These are phyloP conservation scores for Speleostelium caveatum DNA, from an alignment of 78 protist species.

Conservation along the genomic window DNA sequence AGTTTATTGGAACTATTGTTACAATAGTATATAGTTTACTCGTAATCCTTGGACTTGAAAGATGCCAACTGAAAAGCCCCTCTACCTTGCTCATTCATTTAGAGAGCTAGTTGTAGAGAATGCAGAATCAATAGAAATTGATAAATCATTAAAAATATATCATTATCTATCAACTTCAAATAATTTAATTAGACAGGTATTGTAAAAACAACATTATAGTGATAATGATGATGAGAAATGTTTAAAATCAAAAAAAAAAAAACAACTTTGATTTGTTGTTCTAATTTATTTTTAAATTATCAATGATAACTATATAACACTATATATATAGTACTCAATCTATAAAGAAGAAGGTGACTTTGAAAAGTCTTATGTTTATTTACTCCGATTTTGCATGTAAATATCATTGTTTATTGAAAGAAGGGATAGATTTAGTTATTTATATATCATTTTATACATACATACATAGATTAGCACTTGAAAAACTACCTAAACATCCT, in stretches of 20 bases:
- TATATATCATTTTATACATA: neutral
- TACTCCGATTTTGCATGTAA: slow-evolving; percentile 62
- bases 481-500: slow-evolving; percentile 66
- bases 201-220: neutral
- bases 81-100: slow-evolving; percentile 29
- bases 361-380: slow-evolving; percentile 35
- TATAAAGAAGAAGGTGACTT: slow-evolving; percentile 66
- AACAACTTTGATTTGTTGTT: neutral
- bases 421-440: neutral
- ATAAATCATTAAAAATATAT: slow-evolving; percentile 19
- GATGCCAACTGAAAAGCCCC: slow-evolving; percentile 19
- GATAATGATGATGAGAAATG: neutral
- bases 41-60: neutral
- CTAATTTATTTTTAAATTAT: too few relatives aligned
- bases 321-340: slow-evolving; percentile 10
- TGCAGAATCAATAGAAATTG: slow-evolving; percentile 11
- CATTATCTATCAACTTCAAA: slow-evolving; percentile 45
- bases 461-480: slow-evolving; percentile 22
- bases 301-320: too few relatives aligned
- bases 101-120: slow-evolving; percentile 8
- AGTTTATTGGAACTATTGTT: too few relatives aligned
- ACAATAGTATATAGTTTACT: too few relatives aligned
- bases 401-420: neutral
- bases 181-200: slow-evolving; percentile 35
- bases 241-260: too few relatives aligned